Evolutionary conservation across 176 grass and related monocot species (phyloP).

Genomic region (bread wheat (Triticum aestivum)): DNA sequence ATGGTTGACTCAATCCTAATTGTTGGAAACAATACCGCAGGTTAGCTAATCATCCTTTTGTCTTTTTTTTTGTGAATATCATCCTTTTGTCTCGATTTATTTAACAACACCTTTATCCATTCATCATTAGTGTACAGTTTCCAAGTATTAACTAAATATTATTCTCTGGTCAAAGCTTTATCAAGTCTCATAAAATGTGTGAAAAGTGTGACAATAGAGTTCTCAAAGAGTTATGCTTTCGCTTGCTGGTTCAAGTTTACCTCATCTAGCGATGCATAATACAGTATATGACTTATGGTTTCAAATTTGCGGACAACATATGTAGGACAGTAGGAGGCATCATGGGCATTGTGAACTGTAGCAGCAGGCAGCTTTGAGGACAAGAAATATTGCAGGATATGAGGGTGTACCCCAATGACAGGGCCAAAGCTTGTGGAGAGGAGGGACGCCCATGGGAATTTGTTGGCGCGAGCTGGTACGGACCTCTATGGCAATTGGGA

Average conservation of each 20-base stretch:
- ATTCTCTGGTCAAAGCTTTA: constrained; percentile 60
- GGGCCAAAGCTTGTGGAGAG: constrained; percentile 75
- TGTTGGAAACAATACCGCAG: constrained; percentile 76
- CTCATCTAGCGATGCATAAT: neutral
- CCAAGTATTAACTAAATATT: constrained; percentile 37
- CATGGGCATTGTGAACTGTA: constrained; percentile 91
- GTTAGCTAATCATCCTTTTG: constrained; percentile 32
- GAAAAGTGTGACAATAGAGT: constrained; percentile 76
- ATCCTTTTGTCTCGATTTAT: constrained; percentile 13
- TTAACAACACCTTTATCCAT: neutral
- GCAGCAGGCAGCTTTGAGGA: constrained; percentile 68
- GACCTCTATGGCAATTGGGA: no score
- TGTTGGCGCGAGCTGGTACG: no score
- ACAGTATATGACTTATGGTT: constrained; percentile 17
- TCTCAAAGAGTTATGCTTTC: constrained; percentile 71
- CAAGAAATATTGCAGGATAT: constrained; percentile 73
- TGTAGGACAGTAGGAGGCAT: constrained; percentile 52
- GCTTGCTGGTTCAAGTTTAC: constrained; percentile 21
- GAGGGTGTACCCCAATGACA: constrained; percentile 70
- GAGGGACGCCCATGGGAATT: constrained; percentile 37
- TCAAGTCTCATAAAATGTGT: constrained; percentile 86
- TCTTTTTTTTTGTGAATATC: no score
- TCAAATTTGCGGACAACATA: constrained; percentile 2
- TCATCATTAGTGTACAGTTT: constrained; percentile 5
- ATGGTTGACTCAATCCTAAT: constrained; percentile 63